Evolutionary conservation across 768 basidiomycete species (phyloP), one percentile per base, ranked within the genome.

Genomic region (Lactifluus echinatus): DNA sequence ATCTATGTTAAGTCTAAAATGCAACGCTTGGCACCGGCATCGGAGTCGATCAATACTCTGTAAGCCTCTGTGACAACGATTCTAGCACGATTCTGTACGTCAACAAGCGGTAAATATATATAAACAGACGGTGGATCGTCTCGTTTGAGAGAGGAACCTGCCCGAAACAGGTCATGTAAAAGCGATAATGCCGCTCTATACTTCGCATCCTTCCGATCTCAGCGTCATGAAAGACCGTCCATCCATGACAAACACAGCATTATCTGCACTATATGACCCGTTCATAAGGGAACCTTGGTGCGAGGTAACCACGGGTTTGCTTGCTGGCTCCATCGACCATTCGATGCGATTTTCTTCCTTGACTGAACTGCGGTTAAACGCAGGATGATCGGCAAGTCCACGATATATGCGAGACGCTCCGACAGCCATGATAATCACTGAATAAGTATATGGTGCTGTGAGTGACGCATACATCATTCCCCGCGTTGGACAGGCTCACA

Each of bases 331-430:
- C 12, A 3, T 19, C 19, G 28, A 8, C 43, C 14, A 14, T 50
- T 37, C 46, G 7, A 2, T n/a, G 23, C 4, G 8, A 19, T 3
- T n/a, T 21, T 7, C 33, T 11, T 8, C 42, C 42, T 37, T 44
- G 10, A 17, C 21, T n/a, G n/a, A 33, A 26, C 0, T 5, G 21
- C 34, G 23, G 11, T 29, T 6, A 15, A n/a, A 2, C 8, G 56
- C 26, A 24, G 42, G 36, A 33, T 24, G 36, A 10, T 50, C 60
- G 6, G 23, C 24, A n/a, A 59, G 56, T 34, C 56, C 56, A 11
- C 60, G 56, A 46, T 61, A 49, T 17, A 58, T 34, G 44, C 60
- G 56, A 8, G 60, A 34, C 14, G 56, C 56, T 2, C 60, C 56
- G 10, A 58, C 12, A 1, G 56, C 8, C 56, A 47, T 39, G 17